Conservation (phyloP, 768 basidiomycete species). For the Agrocybe praecox region DNA sequence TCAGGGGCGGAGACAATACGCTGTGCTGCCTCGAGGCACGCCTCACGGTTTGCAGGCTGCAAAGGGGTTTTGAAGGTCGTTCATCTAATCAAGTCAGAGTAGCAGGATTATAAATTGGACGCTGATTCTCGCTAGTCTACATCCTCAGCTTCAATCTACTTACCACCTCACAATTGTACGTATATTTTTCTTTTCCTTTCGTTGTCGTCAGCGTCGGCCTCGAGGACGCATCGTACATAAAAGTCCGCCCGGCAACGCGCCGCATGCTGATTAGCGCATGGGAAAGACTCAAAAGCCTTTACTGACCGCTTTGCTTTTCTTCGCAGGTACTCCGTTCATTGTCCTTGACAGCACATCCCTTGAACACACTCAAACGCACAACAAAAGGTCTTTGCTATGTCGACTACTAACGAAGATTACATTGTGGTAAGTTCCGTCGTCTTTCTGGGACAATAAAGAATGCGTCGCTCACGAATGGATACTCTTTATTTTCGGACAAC, state of each 20-base stretch:
- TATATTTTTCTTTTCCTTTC: background rate
- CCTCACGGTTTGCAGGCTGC: slow-evolving; percentile 38
- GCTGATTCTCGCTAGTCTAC: slow-evolving; percentile 11
- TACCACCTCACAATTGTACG: slow-evolving; percentile 1
- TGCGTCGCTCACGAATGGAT: background rate
- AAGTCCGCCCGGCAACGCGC: background rate
- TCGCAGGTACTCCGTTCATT: background rate
- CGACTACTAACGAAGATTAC: slow-evolving; percentile 9
- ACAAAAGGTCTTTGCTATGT: background rate
- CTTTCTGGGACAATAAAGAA: slow-evolving; percentile 18
- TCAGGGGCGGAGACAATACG: slow-evolving; percentile 10
- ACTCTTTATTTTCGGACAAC: background rate
- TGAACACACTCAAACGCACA: background rate
- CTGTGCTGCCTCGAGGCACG: slow-evolving; percentile 50
- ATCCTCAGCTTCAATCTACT: slow-evolving; percentile 11
- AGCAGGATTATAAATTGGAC: slow-evolving; percentile 19
- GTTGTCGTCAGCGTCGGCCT: background rate
- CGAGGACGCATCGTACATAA: background rate
- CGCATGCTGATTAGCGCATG: background rate
- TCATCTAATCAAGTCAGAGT: slow-evolving; percentile 21
- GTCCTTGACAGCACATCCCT: background rate
- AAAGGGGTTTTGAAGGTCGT: slow-evolving; percentile 25
- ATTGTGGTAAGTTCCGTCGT: slow-evolving; percentile 16
- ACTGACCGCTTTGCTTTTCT: slow-evolving; percentile 17
- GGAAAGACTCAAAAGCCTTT: background rate